Conservation (phyloP, 192 early-diverging fungal species). For the Funneliformis mosseae region DNA sequence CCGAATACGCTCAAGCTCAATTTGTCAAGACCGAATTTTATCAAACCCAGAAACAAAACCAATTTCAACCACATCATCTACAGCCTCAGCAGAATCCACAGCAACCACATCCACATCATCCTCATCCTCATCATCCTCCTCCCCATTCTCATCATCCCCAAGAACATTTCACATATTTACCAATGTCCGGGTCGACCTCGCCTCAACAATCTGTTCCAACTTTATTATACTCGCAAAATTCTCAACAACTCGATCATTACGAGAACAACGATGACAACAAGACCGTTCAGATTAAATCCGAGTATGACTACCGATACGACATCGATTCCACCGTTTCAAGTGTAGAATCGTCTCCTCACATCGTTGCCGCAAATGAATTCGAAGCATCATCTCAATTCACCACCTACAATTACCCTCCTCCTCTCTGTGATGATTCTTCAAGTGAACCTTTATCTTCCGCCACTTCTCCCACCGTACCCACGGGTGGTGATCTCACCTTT, state of each 20-base stretch:
- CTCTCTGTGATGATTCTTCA: slow-evolving; percentile 10
- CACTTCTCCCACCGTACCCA: background rate
- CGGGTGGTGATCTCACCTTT: background rate
- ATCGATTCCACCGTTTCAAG: slow-evolving; percentile 8
- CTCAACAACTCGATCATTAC: background rate
- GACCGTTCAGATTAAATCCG: slow-evolving; percentile 11
- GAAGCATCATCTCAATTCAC: background rate
- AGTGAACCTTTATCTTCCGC: slow-evolving; percentile 6
- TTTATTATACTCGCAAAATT: background rate
- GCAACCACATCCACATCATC: background rate
- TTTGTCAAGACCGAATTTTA: slow-evolving; percentile 9
- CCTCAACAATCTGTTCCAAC: background rate
- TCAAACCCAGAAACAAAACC: background rate
- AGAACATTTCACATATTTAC: background rate
- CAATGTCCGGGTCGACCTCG: slow-evolving; percentile 3
- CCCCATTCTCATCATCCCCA: background rate
- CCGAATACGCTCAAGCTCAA: background rate
- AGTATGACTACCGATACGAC: background rate
- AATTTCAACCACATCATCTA: background rate
- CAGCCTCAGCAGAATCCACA: background rate
- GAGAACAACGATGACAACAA: slow-evolving; percentile 10
- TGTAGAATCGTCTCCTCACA: slow-evolving; percentile 17
- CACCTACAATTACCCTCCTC: background rate
- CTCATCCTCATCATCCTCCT: background rate
- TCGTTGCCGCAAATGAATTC: slow-evolving; percentile 11